A percentile compares a stretch with the other conserved stretches of the same genome.
These are phyloP conservation scores for Lachnellula suecica DNA, from an alignment of 2,329 filamentous ascomycete genomes.

Conservation along the genomic window DNA sequence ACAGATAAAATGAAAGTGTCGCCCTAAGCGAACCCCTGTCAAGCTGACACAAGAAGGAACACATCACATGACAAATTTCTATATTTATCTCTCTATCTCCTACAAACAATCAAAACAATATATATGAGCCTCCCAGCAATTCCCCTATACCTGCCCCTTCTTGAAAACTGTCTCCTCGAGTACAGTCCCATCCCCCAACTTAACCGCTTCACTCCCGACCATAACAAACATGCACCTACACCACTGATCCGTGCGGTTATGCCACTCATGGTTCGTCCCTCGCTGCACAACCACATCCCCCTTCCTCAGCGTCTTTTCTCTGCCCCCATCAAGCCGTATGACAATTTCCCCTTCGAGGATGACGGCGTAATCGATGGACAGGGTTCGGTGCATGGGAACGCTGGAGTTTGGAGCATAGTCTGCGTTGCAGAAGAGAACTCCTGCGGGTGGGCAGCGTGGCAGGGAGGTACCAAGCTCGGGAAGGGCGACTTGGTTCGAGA, in stretches of 20 bases:
- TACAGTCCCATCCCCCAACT: slow-evolving; percentile 35
- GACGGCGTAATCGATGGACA: slow-evolving; percentile 40
- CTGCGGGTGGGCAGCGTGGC: slow-evolving; percentile 36
- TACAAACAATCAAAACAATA: not conserved
- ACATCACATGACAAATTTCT: too few relatives aligned
- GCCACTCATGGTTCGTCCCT: slow-evolving; percentile 45
- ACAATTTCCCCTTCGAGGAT: slow-evolving; percentile 41
- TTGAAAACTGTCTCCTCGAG: slow-evolving; percentile 33
- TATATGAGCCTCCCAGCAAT: not conserved
- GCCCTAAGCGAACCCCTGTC: not conserved
- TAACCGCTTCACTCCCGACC: slow-evolving; percentile 41
- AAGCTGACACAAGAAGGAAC: too few relatives aligned
- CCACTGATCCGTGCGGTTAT: slow-evolving; percentile 37
- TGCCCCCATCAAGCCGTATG: slow-evolving; percentile 37
- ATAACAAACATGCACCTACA: slow-evolving; percentile 41
- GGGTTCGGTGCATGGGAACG: slow-evolving; percentile 42
- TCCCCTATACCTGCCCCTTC: not conserved
- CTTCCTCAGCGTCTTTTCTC: slow-evolving; percentile 36
- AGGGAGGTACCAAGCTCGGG: not conserved
- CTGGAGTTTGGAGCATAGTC: slow-evolving; percentile 11
- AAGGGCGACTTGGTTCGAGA: slow-evolving; percentile 23
- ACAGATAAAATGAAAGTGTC: not conserved
- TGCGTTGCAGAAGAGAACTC: slow-evolving; percentile 34
- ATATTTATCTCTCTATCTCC: not conserved
- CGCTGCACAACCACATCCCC: slow-evolving; percentile 43